Conservation (phyloP, 352 stramenopile species). For the Plasmopara viticola region DNA sequence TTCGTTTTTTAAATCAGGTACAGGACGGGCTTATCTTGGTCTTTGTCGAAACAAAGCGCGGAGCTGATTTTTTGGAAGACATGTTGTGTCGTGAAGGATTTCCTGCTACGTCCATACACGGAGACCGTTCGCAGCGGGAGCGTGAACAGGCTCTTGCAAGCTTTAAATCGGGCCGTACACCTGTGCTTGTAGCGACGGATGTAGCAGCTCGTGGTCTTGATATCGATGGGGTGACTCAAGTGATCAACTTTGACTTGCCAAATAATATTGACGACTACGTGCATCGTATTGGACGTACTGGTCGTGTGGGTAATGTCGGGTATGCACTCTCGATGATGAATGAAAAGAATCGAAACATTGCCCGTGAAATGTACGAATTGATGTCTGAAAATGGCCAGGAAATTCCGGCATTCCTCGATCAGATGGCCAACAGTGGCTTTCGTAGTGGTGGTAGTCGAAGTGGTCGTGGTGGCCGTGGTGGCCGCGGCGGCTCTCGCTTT, state of each 20-base stretch:
- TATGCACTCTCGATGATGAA: constrained; percentile 97
- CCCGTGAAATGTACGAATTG: constrained; percentile 95
- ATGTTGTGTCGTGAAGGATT: constrained; percentile 90
- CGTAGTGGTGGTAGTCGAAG: constrained; percentile 55
- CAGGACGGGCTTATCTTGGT: constrained; percentile 92
- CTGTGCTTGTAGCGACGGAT: constrained; percentile 97
- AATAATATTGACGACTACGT: constrained; percentile 99
- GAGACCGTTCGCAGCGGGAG: constrained; percentile 95
- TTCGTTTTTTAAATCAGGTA: constrained; percentile 93
- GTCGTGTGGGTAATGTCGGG: constrained; percentile 97
- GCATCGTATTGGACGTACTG: constrained; percentile 98
- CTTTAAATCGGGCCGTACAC: constrained; percentile 88
- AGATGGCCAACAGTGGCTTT: constrained; percentile 87
- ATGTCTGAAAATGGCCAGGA: constrained; percentile 95
- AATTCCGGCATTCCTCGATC: constrained; percentile 90
- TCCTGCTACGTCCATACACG: constrained; percentile 94
- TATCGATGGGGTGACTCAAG: constrained; percentile 95
- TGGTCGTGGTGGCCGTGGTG: constrained; percentile 44
- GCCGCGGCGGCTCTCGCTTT: constrained; percentile 66
- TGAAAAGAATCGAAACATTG: constrained; percentile 97
- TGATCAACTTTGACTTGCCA: constrained; percentile 98
- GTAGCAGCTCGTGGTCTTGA: constrained; percentile 98
- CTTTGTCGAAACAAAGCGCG: constrained; percentile 98
- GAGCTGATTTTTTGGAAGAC: constrained; percentile 95
- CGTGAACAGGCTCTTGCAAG: constrained; percentile 88